phyloP scores from a whole-genome alignment of 2,329 filamentous ascomycete species.

The Aspergillus intermedius region DNA sequence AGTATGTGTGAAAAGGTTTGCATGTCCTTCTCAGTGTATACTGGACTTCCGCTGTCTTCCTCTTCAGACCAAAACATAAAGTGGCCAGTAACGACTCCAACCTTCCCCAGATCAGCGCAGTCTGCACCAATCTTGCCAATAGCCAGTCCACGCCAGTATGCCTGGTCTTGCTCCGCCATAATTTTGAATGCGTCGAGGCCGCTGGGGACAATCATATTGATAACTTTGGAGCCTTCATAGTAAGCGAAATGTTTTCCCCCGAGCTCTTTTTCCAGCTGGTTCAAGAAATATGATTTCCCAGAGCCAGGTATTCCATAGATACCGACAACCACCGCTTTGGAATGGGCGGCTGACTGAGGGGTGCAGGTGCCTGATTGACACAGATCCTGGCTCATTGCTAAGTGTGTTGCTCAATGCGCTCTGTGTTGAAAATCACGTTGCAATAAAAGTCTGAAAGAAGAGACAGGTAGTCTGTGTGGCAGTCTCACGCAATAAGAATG shows the following conservation, averaged over 20 bases:
- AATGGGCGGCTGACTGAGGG: not conserved
- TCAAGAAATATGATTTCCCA: not conserved
- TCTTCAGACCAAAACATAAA: constrained; percentile 48
- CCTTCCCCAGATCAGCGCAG: constrained; percentile 4
- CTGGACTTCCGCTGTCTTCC: constrained; percentile 14
- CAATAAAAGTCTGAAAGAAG: not conserved
- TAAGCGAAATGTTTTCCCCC: not conserved
- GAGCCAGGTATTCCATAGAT: not conserved
- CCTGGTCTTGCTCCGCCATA: not conserved
- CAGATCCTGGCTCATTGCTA: not conserved
- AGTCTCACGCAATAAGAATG: too few relatives aligned
- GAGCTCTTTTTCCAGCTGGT: not conserved
- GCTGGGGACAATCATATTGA: not conserved
- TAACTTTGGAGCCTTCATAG: not conserved
- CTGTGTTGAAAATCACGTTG: not conserved
- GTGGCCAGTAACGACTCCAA: constrained; percentile 51
- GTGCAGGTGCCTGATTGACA: not conserved
- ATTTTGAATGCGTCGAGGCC: not conserved
- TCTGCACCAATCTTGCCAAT: not conserved
- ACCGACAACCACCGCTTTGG: not conserved
- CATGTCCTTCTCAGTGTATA: constrained; percentile 44
- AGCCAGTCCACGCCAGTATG: not conserved
- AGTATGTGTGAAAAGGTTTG: constrained; percentile 52
- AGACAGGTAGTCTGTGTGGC: not conserved
- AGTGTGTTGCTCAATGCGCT: not conserved